Evolutionary conservation across 2,329 filamentous ascomycete species (phyloP), one percentile per base, ranked within the genome.

Genomic region (Ophiostoma sp.): DNA sequence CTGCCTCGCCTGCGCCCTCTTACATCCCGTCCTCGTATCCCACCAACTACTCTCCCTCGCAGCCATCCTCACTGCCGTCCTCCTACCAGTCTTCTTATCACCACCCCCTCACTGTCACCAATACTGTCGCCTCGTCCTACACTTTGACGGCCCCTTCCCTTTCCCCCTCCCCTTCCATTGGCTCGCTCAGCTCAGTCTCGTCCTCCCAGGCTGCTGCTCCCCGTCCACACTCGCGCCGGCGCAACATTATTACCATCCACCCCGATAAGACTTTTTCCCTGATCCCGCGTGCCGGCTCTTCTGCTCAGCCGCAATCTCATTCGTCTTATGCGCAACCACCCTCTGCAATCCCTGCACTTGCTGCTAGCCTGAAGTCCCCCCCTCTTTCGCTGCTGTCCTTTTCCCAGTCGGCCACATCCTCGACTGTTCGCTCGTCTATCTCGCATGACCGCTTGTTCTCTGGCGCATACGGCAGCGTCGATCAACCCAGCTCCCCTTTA

Each of bases 261-360:
- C 77, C 84, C 6, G 84, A 88, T 77, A 86, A 86, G 77, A 88
- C 86, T 4, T 88, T 88, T 74, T 86, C 85, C 20, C 77, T 87
- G 48, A 77, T 83, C 35, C 76, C 79, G 36, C 79, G 77, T 62
- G 39, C 15, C 73, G 60, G 60, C 15, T 6, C n/a, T 48, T 7
- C 54, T 33, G 39, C 68, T 52, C 62, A 39, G 33, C 35, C 35
- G 35, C 60, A 35, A 64, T 36, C 60, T 31, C 60, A 64, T 23
- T 57, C 52, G 60, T 36, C 60, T 31, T 31, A 64, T 23, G n/a
- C 52, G 60, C 60, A 39, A 36, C 31, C 60, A 36, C 60, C 36
- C 20, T 66, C 64, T 39, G 64, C 64, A 20, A 39, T 66, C 64
- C 64, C 64, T 36, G 27, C 57, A 15, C 20, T 33, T 52, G 48